Conservation (phyloP, 192 early-diverging fungal genomes). For the Entomortierella beljakovae region DNA sequence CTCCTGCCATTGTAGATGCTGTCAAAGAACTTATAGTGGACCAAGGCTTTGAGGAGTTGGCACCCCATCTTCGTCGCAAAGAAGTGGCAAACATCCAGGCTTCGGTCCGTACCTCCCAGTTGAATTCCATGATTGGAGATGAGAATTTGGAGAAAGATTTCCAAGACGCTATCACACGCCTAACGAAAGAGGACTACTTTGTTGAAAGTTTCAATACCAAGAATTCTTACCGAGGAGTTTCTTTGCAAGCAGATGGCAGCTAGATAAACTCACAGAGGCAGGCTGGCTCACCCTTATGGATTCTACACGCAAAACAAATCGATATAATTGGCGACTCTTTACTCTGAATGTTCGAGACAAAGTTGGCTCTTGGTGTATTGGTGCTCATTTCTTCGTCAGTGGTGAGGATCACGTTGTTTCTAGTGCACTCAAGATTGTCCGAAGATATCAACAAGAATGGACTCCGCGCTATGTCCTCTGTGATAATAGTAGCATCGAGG, state of each 20-base stretch:
- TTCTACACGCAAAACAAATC: not conserved
- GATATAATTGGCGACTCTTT: not conserved
- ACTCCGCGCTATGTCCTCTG: not conserved
- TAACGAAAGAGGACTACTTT: not conserved
- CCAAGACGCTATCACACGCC: not conserved
- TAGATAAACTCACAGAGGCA: not conserved
- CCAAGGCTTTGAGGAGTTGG: not conserved
- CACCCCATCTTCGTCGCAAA: not conserved
- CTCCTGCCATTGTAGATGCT: not conserved
- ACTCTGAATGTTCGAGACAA: not conserved
- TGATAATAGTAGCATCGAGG: not conserved
- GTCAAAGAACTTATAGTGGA: not conserved
- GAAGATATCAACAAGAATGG: not conserved
- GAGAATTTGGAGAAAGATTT: not conserved
- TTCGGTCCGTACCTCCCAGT: not conserved
- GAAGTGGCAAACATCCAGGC: not conserved
- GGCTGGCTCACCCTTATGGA: not conserved
- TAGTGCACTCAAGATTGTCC: not conserved
- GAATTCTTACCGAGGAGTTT: not conserved
- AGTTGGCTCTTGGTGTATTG: not conserved
- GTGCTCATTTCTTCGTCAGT: not conserved
- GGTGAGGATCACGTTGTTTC: not conserved
- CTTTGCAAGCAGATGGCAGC: not conserved
- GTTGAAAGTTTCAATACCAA: not conserved
- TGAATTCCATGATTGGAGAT: not conserved